phyloP scores from a whole-genome alignment of 208 protist species.

The Strigomonas galati region DNA sequence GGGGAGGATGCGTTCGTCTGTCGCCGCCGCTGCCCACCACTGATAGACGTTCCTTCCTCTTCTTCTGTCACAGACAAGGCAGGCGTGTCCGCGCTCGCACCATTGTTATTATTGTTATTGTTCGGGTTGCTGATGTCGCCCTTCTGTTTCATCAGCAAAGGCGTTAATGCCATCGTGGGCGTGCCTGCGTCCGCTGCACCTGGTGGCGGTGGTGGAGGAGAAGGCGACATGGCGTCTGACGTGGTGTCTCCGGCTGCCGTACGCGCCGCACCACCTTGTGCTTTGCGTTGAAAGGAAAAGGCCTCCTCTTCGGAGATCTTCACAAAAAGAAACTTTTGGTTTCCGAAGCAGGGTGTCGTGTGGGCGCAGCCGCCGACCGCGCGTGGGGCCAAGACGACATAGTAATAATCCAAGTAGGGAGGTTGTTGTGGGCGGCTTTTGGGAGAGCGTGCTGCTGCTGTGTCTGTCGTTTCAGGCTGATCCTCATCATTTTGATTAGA shows the following conservation, averaged over 20 bases:
- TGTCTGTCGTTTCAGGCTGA: neutral
- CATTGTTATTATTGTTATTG: no score
- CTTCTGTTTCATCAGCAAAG: no score
- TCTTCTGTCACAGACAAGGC: no score
- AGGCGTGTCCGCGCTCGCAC: no score
- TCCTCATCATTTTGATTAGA: neutral
- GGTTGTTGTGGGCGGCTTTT: neutral
- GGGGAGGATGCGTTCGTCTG: neutral
- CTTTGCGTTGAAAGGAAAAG: neutral
- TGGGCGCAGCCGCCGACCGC: constrained; percentile 54
- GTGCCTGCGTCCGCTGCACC: no score
- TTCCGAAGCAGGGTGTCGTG: constrained; percentile 66
- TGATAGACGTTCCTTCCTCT: no score
- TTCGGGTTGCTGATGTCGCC: no score
- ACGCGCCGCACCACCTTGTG: no score
- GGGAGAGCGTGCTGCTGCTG: neutral
- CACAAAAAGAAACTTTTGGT: constrained; percentile 78
- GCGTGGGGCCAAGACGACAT: constrained; percentile 57
- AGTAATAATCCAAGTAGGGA: constrained; percentile 27
- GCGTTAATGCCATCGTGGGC: no score
- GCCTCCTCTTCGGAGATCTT: neutral
- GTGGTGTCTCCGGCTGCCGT: no score
- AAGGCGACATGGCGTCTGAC: no score
- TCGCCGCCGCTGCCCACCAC: neutral
- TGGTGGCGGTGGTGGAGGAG: no score